phyloP scores from a whole-genome alignment of 2,329 filamentous ascomycete genomes.

The Penicillium sp. region DNA sequence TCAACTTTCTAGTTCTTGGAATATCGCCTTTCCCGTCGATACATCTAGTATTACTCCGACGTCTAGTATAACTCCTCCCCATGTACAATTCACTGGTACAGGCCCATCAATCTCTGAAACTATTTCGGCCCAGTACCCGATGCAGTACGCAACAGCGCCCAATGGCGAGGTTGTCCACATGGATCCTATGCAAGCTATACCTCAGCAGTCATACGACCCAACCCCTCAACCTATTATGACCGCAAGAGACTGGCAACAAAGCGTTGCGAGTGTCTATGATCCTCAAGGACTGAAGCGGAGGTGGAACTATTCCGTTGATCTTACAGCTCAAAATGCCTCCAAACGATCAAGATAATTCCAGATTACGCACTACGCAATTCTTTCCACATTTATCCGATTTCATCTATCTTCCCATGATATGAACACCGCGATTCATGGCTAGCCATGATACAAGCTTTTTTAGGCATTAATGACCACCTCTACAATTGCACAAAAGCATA shows the following conservation, averaged over 20 bases:
- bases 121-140: constrained; percentile 29
- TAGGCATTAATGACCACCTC: not conserved
- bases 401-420: not conserved
- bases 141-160: constrained; percentile 28
- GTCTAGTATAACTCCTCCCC: constrained; percentile 27
- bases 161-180: constrained; percentile 27
- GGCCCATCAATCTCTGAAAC: constrained; percentile 24
- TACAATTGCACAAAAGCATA: not conserved
- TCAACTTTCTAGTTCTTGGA: constrained; percentile 70
- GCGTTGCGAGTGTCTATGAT: constrained; percentile 46
- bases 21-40: constrained; percentile 82
- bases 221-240: constrained; percentile 35
- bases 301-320: constrained; percentile 39
- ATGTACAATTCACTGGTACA: constrained; percentile 34
- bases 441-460: not conserved
- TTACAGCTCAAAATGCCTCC: constrained; percentile 24
- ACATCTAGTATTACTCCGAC: constrained; percentile 37
- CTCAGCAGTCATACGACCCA: constrained; percentile 29
- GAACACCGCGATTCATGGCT: not conserved
- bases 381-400: no score
- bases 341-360: constrained; percentile 30
- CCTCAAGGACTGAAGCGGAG: constrained; percentile 43
- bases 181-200: constrained; percentile 27
- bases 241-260: constrained; percentile 46
- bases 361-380: not conserved